Conservation (phyloP, 1,284 basidiomycete genomes). For the Cutaneotrichosporon arboriforme region DNA sequence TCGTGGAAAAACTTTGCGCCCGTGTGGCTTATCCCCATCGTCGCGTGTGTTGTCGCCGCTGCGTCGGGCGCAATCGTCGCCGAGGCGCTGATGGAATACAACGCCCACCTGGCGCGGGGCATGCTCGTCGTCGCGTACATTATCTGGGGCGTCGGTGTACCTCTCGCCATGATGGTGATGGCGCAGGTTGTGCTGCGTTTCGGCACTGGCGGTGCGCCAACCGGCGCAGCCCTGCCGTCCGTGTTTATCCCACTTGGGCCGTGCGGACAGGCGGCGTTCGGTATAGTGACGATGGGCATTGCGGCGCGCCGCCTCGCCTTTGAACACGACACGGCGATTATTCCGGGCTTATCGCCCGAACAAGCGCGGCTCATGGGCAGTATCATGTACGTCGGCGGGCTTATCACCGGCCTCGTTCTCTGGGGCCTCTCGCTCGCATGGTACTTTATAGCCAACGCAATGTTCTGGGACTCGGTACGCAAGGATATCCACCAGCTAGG, state of each 20-base stretch:
- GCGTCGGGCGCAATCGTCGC: slow-evolving; percentile 62
- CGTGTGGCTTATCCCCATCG: slow-evolving; percentile 66
- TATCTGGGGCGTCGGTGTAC: slow-evolving; percentile 49
- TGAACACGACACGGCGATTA: slow-evolving; percentile 27
- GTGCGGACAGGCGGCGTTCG: slow-evolving; percentile 60
- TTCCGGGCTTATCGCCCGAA: slow-evolving; percentile 38
- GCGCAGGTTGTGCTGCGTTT: slow-evolving; percentile 56
- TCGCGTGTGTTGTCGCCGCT: slow-evolving; percentile 63
- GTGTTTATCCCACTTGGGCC: slow-evolving; percentile 57
- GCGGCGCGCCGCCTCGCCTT: slow-evolving; percentile 51
- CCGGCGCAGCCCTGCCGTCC: slow-evolving; percentile 55
- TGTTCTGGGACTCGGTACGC: slow-evolving; percentile 27
- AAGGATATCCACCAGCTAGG: slow-evolving; percentile 22
- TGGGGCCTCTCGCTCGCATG: slow-evolving; percentile 51
- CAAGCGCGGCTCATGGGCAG: slow-evolving; percentile 35
- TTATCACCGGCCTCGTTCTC: slow-evolving; percentile 44
- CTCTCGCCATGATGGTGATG: slow-evolving; percentile 56
- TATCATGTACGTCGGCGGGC: slow-evolving; percentile 48
- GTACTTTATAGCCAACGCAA: slow-evolving; percentile 44
- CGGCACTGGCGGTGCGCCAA: slow-evolving; percentile 41
- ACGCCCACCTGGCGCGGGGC: slow-evolving; percentile 53
- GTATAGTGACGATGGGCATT: slow-evolving; percentile 54
- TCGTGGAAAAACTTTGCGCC: slow-evolving; percentile 56
- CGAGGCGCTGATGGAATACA: slow-evolving; percentile 51
- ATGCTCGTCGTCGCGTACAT: slow-evolving; percentile 54